phyloP scores from a whole-genome alignment of 2,329 filamentous ascomycete genomes.

The Neopestalotiopsis sp. region DNA sequence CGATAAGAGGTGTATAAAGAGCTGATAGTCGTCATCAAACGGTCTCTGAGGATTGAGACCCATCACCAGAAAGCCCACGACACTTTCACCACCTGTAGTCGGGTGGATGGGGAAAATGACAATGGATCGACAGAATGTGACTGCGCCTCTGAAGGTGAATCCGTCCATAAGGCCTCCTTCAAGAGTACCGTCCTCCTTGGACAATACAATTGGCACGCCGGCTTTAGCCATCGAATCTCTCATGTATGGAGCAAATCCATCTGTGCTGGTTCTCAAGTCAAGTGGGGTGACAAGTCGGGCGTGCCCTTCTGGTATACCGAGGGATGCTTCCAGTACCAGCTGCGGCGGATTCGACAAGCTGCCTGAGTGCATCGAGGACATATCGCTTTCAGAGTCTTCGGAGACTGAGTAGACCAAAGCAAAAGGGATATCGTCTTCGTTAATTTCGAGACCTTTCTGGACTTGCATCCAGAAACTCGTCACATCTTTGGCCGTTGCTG shows the following conservation, averaged over 20 bases:
- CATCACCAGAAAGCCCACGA: constrained; percentile 79
- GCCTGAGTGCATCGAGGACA: constrained; percentile 73
- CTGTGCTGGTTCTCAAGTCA: constrained; percentile 71
- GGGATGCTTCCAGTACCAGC: constrained; percentile 71
- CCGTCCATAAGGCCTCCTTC: constrained; percentile 68
- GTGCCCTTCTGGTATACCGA: constrained; percentile 72
- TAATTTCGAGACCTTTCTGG: constrained; percentile 71
- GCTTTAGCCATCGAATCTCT: constrained; percentile 73
- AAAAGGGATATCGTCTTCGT: constrained; percentile 78
- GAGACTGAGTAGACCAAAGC: constrained; percentile 76
- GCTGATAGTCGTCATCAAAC: constrained; percentile 79
- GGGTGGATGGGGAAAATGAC: constrained; percentile 82
- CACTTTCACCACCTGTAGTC: constrained; percentile 71
- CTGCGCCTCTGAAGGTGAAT: constrained; percentile 73
- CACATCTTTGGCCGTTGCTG: constrained; percentile 73
- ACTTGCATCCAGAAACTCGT: constrained; percentile 77
- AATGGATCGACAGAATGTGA: constrained; percentile 70
- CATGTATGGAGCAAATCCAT: constrained; percentile 79
- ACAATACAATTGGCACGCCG: constrained; percentile 69
- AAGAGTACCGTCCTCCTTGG: constrained; percentile 69
- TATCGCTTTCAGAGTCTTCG: constrained; percentile 74
- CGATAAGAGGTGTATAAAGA: constrained; percentile 77
- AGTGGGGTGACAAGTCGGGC: constrained; percentile 62
- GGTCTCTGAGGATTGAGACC: constrained; percentile 79
- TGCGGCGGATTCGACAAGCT: constrained; percentile 65